phyloP scores from a whole-genome alignment of 257 asterid genomes.

The Penstemon davidsonii region DNA sequence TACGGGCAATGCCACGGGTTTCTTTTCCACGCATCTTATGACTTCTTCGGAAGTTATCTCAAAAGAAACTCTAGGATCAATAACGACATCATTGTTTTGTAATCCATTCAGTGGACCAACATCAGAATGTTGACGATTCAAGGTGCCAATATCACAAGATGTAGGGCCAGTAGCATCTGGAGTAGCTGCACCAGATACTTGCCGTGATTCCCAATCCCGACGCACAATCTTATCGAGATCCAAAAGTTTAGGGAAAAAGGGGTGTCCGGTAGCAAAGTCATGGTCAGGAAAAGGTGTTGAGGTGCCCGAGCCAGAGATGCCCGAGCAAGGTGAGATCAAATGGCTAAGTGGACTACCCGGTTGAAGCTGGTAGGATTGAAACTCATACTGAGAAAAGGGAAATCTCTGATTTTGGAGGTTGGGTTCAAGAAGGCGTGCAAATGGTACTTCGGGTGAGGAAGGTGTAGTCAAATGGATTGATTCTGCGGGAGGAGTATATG shows the following conservation, averaged over 20 bases:
- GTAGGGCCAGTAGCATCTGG: constrained; percentile 56
- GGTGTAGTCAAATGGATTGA: constrained; percentile 83
- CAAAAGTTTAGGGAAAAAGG: constrained; percentile 63
- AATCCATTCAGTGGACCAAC: constrained; percentile 37
- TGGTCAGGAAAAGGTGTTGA: constrained; percentile 79
- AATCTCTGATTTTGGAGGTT: constrained; percentile 55
- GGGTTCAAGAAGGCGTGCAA: constrained; percentile 85
- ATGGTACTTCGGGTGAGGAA: constrained; percentile 98
- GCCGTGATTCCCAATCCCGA: constrained; percentile 68
- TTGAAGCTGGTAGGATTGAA: constrained; percentile 85
- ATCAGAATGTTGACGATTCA: constrained; percentile 54
- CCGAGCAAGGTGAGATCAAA: constrained; percentile 89
- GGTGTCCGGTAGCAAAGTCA: constrained; percentile 52
- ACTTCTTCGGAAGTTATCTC: constrained; percentile 69
- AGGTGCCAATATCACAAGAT: constrained; percentile 30
- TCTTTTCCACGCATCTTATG: constrained; percentile 65
- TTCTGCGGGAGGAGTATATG: constrained; percentile 96
- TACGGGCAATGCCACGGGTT: constrained; percentile 35
- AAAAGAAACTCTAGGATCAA: constrained; percentile 72
- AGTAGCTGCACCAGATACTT: constrained; percentile 68
- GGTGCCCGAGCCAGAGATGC: constrained; percentile 87
- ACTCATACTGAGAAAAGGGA: constrained; percentile 62
- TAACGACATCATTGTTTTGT: constrained; percentile 37
- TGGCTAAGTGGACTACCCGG: constrained; percentile 97
- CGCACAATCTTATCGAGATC: constrained; percentile 75